A percentile compares a stretch with the other conserved stretches of the same genome.
Evolutionary conservation across 108 stramenopile species (phyloP).

Genomic region (Nannochloropsis oceanica): DNA sequence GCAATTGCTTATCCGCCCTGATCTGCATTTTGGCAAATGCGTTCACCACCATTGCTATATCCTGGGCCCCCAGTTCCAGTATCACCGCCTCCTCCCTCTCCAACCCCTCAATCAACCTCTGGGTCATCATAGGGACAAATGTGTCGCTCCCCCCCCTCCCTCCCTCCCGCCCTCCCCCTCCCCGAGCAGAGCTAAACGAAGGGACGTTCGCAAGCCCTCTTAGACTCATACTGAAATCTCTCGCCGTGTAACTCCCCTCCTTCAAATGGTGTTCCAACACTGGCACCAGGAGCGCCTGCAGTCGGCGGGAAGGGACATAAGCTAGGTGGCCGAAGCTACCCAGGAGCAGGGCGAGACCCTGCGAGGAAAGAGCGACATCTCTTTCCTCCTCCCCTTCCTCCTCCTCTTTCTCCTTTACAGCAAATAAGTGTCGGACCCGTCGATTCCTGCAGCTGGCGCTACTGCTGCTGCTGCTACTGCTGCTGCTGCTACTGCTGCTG

Average conservation of each 20-base stretch:
- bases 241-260: not conserved
- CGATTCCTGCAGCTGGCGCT: not conserved
- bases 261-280: not conserved
- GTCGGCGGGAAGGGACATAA: not conserved
- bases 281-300: not conserved
- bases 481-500: not conserved
- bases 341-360: not conserved
- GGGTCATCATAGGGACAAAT: not conserved
- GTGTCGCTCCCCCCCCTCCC: not conserved
- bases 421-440: not conserved
- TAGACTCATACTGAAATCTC: not conserved
- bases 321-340: not conserved
- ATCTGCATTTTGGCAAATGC: not conserved
- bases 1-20: not conserved
- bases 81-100: not conserved
- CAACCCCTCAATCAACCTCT: not conserved
- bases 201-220: not conserved
- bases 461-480: not conserved
- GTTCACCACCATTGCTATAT: not conserved
- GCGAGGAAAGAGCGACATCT: not conserved
- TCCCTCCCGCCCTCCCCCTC: not conserved
- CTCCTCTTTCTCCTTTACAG: not conserved
- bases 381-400: not conserved
- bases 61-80: not conserved
- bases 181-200: not conserved